Percentiles rank a stretch among this genome's conserved stretches.
These are phyloP conservation scores for Leptodontidium sp. DNA, from an alignment of 2,329 filamentous ascomycete genomes.

Conservation along the genomic window DNA sequence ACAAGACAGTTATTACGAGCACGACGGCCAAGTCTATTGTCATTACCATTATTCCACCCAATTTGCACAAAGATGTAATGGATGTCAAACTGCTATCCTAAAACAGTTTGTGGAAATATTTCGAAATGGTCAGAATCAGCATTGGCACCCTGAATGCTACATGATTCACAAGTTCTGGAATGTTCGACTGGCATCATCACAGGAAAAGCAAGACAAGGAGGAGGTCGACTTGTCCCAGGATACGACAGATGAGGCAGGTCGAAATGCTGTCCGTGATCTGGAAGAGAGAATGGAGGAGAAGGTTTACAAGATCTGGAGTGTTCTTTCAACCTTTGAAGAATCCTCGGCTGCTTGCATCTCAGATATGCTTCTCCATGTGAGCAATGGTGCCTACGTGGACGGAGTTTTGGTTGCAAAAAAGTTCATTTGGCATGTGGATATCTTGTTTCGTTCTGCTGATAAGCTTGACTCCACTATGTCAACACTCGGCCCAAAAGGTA, in stretches of 20 bases:
- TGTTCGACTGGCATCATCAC: conserved; percentile 70
- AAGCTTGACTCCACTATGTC: conserved; percentile 79
- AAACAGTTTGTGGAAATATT: conserved; percentile 99
- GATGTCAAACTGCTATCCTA: conserved; percentile 94
- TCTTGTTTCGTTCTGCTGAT: conserved; percentile 89
- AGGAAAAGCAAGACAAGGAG: conserved; percentile 56
- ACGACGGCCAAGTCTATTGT: conserved; percentile 95
- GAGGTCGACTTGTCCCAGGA: conserved; percentile 46
- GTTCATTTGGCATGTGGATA: conserved; percentile 95
- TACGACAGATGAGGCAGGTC: conserved; percentile 71
- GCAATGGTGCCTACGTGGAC: conserved; percentile 95
- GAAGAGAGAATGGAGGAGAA: conserved; percentile 98
- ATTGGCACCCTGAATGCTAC: conserved; percentile 99
- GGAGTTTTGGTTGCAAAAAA: conserved; percentile 93
- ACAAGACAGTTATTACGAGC: conserved; percentile 98
- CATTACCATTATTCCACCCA: conserved; percentile 99
- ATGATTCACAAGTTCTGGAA: conserved; percentile 99
- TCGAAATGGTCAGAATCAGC: conserved; percentile 96
- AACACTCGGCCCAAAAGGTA: conserved; percentile 77
- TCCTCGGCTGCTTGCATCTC: conserved; percentile 98
- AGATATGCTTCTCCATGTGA: conserved; percentile 98
- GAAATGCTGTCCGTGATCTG: conserved; percentile 79
- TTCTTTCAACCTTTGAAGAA: conserved; percentile 95
- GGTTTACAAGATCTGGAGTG: conserved; percentile 98
- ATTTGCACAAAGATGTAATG: conserved; percentile 95